Conservation (phyloP, 257 asterid genomes). For the Capsicum rhomboideum region DNA sequence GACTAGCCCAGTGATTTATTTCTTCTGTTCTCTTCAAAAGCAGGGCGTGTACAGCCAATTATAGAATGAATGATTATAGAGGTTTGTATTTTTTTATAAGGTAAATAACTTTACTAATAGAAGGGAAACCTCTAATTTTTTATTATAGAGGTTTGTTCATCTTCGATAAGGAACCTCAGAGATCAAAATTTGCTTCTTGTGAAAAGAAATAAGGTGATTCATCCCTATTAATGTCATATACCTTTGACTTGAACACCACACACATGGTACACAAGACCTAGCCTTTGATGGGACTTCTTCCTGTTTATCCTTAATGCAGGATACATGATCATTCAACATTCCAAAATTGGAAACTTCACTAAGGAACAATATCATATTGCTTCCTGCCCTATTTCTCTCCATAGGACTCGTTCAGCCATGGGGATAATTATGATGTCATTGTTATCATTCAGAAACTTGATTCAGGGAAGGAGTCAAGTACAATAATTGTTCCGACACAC, state of each 20-base stretch:
- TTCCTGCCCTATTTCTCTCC: background rate
- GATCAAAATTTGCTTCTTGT: background rate
- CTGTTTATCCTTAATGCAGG: background rate
- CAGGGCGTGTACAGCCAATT: background rate
- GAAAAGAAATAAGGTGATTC: background rate
- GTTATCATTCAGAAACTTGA: background rate
- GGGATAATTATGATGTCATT: background rate
- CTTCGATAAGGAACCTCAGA: background rate
- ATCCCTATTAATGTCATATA: background rate
- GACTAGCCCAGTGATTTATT: background rate
- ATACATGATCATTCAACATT: background rate
- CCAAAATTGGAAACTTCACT: background rate
- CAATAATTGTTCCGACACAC: background rate
- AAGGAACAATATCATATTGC: background rate
- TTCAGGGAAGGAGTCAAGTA: background rate
- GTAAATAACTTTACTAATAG: background rate
- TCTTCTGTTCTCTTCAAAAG: background rate
- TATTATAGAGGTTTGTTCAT: background rate
- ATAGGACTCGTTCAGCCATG: background rate
- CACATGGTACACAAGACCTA: background rate
- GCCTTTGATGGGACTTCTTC: background rate
- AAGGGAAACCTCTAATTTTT: background rate
- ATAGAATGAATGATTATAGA: background rate
- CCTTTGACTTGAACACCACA: background rate
- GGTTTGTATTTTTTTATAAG: background rate